Evolutionary conservation across 257 asterid species (phyloP).

Genomic region (Ophiorrhiza pumila): DNA sequence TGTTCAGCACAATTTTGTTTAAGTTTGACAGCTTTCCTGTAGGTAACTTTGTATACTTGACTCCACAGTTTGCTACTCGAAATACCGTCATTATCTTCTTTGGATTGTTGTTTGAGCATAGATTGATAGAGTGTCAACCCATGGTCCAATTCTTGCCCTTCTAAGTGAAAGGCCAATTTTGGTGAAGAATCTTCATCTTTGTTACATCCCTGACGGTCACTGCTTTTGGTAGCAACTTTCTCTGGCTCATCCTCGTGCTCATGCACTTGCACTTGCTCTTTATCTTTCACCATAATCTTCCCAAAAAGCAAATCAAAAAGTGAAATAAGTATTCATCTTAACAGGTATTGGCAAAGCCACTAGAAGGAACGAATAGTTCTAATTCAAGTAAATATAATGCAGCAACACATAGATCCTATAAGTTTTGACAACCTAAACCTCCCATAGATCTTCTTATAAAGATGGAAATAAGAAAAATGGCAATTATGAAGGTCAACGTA

Average conservation of each 20-base stretch:
- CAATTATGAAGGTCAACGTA: background rate
- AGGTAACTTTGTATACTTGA: constrained; percentile 55
- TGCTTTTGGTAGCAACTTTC: constrained; percentile 27
- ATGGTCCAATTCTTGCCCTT: constrained; percentile 57
- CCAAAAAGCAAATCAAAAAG: constrained; percentile 18
- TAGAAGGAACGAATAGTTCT: background rate
- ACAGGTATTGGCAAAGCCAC: background rate
- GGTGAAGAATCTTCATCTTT: constrained; percentile 39
- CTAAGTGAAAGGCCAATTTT: constrained; percentile 56
- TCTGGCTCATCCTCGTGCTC: constrained; percentile 37
- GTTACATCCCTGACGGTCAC: constrained; percentile 31
- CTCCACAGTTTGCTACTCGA: constrained; percentile 61
- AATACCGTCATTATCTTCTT: constrained; percentile 39
- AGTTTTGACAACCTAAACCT: background rate
- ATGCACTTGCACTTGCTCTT: constrained; percentile 41
- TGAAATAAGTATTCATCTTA: constrained; percentile 9
- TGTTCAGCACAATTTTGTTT: constrained; percentile 25
- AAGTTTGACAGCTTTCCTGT: constrained; percentile 36
- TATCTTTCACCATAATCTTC: constrained; percentile 45
- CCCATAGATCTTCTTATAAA: no score
- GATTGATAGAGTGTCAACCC: constrained; percentile 70
- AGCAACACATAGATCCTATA: background rate
- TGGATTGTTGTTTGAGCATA: constrained; percentile 48
- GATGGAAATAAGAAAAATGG: background rate
- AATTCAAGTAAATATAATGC: background rate